These are phyloP conservation scores for Arabidopsis arenosa DNA, from an alignment of 345 rosid genomes.

Conservation along the genomic window DNA sequence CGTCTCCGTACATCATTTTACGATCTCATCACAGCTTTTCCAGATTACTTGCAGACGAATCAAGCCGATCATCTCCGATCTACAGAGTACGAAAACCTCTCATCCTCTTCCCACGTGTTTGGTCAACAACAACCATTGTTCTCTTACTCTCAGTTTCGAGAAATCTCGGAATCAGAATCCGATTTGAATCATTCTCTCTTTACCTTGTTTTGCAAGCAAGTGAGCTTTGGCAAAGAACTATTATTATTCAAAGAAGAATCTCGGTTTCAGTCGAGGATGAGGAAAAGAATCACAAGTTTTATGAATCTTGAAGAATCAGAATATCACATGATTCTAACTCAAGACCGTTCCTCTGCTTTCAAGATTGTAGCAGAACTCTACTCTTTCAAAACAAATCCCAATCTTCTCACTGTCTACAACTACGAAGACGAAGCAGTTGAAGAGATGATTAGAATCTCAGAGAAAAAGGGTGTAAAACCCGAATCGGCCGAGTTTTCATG, in stretches of 20 bases:
- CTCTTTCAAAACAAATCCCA: slow-evolving; percentile 55
- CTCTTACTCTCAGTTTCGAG: slow-evolving; percentile 63
- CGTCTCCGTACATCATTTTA: slow-evolving; percentile 49
- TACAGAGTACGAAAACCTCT: slow-evolving; percentile 68
- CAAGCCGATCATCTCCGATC: slow-evolving; percentile 69
- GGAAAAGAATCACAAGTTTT: slow-evolving; percentile 63
- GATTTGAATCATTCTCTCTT: slow-evolving; percentile 45
- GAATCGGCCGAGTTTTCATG: slow-evolving; percentile 70
- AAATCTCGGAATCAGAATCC: slow-evolving; percentile 24
- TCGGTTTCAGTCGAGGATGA: slow-evolving; percentile 50
- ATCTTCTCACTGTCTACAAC: slow-evolving; percentile 81
- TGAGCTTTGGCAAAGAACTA: slow-evolving; percentile 51
- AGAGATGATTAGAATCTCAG: slow-evolving; percentile 57
- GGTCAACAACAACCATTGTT: slow-evolving; percentile 69
- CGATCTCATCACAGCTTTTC: slow-evolving; percentile 55
- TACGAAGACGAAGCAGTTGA: slow-evolving; percentile 72
- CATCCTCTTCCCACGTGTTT: slow-evolving; percentile 53
- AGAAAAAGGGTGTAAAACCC: slow-evolving; percentile 62
- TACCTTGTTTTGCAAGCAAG: slow-evolving; percentile 57
- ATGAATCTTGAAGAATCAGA: slow-evolving; percentile 83
- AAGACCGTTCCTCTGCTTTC: slow-evolving; percentile 75
- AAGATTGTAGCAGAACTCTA: slow-evolving; percentile 78
- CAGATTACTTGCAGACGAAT: slow-evolving; percentile 57
- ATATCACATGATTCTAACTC: slow-evolving; percentile 67
- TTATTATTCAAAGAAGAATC: slow-evolving; percentile 53